Conservation (phyloP, 2,329 filamentous ascomycete species). For the Fusarium chlamydosporum region DNA sequence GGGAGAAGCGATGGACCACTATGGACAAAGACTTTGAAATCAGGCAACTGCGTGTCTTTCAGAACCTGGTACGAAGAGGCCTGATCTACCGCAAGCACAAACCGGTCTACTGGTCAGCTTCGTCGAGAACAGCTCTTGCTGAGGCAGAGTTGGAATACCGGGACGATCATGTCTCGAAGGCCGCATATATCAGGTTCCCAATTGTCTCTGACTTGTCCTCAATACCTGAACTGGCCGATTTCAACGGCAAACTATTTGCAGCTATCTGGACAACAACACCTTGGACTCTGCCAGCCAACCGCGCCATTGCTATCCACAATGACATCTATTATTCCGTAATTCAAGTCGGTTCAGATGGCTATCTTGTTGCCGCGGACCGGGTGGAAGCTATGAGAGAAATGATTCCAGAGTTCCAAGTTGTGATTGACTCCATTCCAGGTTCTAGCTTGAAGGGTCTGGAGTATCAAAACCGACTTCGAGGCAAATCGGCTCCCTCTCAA, state of each 20-base stretch:
- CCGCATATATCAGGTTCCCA: conserved; percentile 86
- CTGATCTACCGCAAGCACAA: conserved; percentile 84
- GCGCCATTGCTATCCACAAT: conserved; percentile 84
- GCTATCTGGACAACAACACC: conserved; percentile 99
- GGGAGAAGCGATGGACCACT: conserved; percentile 81
- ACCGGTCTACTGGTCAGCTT: conserved; percentile 89
- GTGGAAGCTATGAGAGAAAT: conserved; percentile 69
- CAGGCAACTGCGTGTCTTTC: conserved; percentile 80
- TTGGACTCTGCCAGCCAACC: conserved; percentile 96
- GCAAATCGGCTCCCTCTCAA: conserved; percentile 68
- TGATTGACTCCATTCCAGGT: conserved; percentile 73
- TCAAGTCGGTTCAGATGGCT: conserved; percentile 67
- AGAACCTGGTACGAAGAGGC: conserved; percentile 78
- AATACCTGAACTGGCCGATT: conserved; percentile 55
- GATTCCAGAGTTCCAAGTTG: conserved; percentile 66
- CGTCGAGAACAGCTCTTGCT: conserved; percentile 82
- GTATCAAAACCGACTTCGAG: conserved; percentile 80
- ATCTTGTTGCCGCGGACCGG: conserved; percentile 80
- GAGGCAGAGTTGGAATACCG: conserved; percentile 90
- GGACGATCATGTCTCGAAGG: conserved; percentile 77
- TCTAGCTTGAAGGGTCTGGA: conserved; percentile 73
- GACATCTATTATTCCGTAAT: conserved; percentile 82
- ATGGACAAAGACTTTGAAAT: conserved; percentile 84
- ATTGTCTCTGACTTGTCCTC: conserved; percentile 63
- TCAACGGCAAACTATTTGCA: conserved; percentile 73